Percentiles rank a stretch among this genome's conserved stretches.
Evolutionary conservation across 2,329 filamentous ascomycete species (phyloP).

Genomic region (Paracoccidioides lutzii): DNA sequence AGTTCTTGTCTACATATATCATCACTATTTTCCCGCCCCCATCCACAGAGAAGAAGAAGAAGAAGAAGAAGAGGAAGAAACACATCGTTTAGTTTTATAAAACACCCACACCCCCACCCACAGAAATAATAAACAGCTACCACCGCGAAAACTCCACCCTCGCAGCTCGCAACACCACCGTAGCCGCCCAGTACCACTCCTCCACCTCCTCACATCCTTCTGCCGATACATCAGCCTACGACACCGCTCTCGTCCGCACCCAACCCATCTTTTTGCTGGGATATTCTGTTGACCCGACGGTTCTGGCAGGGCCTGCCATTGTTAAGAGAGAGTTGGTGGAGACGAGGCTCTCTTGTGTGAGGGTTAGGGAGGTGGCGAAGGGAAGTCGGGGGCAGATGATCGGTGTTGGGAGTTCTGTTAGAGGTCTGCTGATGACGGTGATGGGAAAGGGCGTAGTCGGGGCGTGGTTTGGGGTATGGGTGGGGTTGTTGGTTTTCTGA

Average conservation of each 20-base stretch:
- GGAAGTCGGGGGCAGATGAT: not conserved
- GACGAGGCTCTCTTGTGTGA: slow-evolving; percentile 3
- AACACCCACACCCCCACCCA: not conserved
- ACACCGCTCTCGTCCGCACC: not conserved
- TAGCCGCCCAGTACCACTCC: slow-evolving; percentile 5
- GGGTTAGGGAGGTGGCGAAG: not conserved
- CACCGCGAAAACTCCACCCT: not conserved
- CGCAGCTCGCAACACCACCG: not conserved
- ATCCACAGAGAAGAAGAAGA: not conserved
- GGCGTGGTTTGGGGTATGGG: not conserved
- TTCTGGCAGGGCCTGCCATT: not conserved
- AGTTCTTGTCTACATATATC: not conserved
- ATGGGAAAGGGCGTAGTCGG: not conserved
- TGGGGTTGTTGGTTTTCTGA: not conserved
- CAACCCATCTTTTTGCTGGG: slow-evolving; percentile 4
- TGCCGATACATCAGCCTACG: not conserved
- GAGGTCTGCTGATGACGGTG: not conserved
- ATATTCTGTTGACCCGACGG: not conserved
- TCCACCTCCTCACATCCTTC: not conserved
- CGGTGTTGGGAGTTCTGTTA: not conserved
- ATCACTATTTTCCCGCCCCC: not conserved
- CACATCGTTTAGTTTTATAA: not conserved
- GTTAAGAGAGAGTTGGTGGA: slow-evolving; percentile 2
- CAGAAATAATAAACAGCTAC: slow-evolving; percentile 4
- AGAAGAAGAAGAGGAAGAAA: too few species aligned